Percentiles rank a stretch among this genome's conserved stretches.
Evolutionary conservation across 1,284 basidiomycete genomes (phyloP).

Genomic region (Boletus hoseneyae): DNA sequence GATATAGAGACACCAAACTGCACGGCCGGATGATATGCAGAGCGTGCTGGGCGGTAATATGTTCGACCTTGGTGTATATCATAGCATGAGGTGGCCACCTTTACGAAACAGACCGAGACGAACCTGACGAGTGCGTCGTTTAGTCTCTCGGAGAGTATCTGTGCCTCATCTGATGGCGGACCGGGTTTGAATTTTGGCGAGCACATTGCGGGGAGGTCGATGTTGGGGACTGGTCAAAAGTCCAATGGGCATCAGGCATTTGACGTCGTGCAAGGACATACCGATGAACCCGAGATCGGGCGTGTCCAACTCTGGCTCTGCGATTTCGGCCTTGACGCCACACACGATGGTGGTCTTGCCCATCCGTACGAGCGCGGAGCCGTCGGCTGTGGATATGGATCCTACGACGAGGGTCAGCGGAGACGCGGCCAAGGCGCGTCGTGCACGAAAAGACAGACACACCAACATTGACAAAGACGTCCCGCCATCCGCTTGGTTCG

Average conservation of each 20-base stretch:
- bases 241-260: neutral
- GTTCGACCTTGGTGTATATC: conserved; percentile 52
- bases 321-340: conserved; percentile 92
- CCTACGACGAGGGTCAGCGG: conserved; percentile 14
- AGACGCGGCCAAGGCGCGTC: neutral
- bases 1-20: conserved; percentile 90
- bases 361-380: conserved; percentile 85
- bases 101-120: conserved; percentile 22
- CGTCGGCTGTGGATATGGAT: conserved; percentile 88
- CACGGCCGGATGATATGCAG: conserved; percentile 76
- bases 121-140: conserved; percentile 76
- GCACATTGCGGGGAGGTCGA: conserved; percentile 91
- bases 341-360: conserved; percentile 91
- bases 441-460: conserved; percentile 23
- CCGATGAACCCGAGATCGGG: conserved; percentile 82
- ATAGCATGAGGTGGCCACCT: neutral
- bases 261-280: neutral
- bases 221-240: conserved; percentile 63
- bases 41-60: conserved; percentile 67
- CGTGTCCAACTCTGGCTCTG: conserved; percentile 77
- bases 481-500: conserved; percentile 48
- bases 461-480: conserved; percentile 64
- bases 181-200: conserved; percentile 93
- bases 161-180: conserved; percentile 89
- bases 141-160: conserved; percentile 80